Evolutionary conservation across 176 grass and related monocot genomes (phyloP), one percentile per base, ranked within the genome.

Genomic region (Aegilops sharonensis): DNA sequence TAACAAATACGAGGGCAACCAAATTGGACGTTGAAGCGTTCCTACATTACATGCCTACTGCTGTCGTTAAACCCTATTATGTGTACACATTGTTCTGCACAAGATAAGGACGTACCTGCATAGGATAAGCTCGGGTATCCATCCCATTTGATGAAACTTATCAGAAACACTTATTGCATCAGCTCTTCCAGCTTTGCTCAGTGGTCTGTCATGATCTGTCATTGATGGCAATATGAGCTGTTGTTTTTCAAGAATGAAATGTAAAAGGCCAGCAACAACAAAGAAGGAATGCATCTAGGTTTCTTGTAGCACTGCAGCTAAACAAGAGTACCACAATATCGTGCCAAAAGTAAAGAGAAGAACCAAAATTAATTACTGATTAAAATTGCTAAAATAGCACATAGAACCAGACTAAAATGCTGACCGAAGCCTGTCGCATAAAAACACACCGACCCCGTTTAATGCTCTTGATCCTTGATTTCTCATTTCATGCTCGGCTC

Each of bases 61-160:
- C 12, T 6, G 20, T 75, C 5, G 10, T 7, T 50, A 61, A 77
- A 50, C 4, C 42, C 78, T 59, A 39, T 36, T 57, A 15, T 10
- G 27, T 75, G 9, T 48, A 18, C 25, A 48, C 11, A 75, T 64
- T 60, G 8, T 62, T 11, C 25, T 72, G n/a, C 11, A 78, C 21
- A 89, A 77, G 57, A 9, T 50, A 78, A 29, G 23, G 39, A 9
- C 39, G 50, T 72, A 98, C 96, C 96, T 98, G 77, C 88, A 95
- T 61, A 98, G 85, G 74, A 98, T 88, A 72, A 95, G 91, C 79
- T 98, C 93, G 1, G 96, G 93, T 90, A 92, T 91, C 96, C 96
- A 98, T 42, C 93, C 93, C 86, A 94, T 89, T 20, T 98, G 88
- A 71, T 88, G 91, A 63, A 95, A 94, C 62, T 98, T 98, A 78